Base-by-base conservation (phyloP, 2,329 filamentous ascomycete genomes). In the Beauveria pseudobassiana region DNA sequence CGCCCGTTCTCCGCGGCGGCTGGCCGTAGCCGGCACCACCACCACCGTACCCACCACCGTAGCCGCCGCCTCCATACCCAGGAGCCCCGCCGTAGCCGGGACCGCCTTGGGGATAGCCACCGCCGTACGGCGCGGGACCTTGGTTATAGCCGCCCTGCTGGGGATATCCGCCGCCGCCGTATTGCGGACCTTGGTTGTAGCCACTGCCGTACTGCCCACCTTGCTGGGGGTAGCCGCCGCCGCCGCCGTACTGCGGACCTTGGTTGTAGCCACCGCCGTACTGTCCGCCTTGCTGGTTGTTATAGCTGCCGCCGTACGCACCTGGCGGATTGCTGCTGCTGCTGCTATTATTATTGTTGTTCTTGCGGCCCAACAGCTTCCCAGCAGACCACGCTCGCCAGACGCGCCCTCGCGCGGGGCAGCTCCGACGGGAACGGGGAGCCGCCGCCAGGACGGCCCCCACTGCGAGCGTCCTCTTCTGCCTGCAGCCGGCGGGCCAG, bases 401-500 rank as follows among this genome's bases (percentile, higher is more conserved):
- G 73, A 73, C 67, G 77, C 78, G 56, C 56, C 48, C 10, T 63
- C 61, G 3, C 61, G 55, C 9, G 61, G 55, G 61, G 61, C 49
- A 63, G 56, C 16, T 63, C 55, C 6, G 50, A 43, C 8, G 61
- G 61, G 12, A 63, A 63, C 16, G 48, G 1, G 14, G 42, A n/a
- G n/a, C 61, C 54, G 10, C 43, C 65, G 48, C 63, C 38, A 42
- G 62, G 66, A 18, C 65, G 61, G 3, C 66, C 12, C 12, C 34
- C 65, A 62, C 54, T 65, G 48, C 85, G 83, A 6, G 85, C 84
- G 65, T 96, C 82, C 74, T 96, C 92, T 74, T 96, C 90, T 50
- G 89, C 89, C 73, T 96, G 93, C 48, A 96, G 78, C 70, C 86
- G 84, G 46, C 89, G 82, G 8, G 93, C 92, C 10, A 93, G 78